Conservation (phyloP, 495 filamentous ascomycete species). For the Tuber calosporum region DNA sequence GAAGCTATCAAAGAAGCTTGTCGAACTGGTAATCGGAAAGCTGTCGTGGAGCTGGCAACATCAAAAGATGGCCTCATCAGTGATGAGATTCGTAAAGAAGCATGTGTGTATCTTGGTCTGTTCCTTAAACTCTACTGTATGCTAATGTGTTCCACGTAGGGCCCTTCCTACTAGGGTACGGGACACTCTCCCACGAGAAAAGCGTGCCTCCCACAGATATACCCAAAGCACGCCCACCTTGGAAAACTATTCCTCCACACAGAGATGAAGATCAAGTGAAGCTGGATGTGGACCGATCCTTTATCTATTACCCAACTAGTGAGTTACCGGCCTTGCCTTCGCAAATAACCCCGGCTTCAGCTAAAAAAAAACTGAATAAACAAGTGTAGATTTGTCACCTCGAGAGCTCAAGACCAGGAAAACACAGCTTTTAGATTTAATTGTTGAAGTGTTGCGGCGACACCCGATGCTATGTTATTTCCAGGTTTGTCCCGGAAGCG, state of each 20-base stretch:
- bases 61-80: conserved; percentile 68
- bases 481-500: conserved; percentile 47
- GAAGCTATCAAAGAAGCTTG: conserved; percentile 62
- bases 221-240: conserved; percentile 24
- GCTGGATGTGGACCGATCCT: conserved; percentile 89
- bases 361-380: conserved; percentile 43
- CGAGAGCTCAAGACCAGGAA: conserved; percentile 49
- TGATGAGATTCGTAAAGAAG: conserved; percentile 70
- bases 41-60: conserved; percentile 60
- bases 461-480: conserved; percentile 91
- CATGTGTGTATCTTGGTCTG: conserved; percentile 59
- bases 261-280: conserved; percentile 51
- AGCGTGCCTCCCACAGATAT: conserved; percentile 13
- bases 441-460: conserved; percentile 48
- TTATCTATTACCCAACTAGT: conserved; percentile 91
- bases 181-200: conserved; percentile 23
- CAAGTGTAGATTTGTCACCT: conserved; percentile 42
- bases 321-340: conserved; percentile 41
- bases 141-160: conserved; percentile 30
- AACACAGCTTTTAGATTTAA: conserved; percentile 41
- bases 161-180: conserved; percentile 38
- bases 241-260: conserved; percentile 41
- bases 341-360: conserved; percentile 27
- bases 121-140: conserved; percentile 7
- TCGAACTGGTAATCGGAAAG: conserved; percentile 53